Evolutionary conservation across 1,139 yeast species (phyloP).

Genomic region (Pichia sp.): DNA sequence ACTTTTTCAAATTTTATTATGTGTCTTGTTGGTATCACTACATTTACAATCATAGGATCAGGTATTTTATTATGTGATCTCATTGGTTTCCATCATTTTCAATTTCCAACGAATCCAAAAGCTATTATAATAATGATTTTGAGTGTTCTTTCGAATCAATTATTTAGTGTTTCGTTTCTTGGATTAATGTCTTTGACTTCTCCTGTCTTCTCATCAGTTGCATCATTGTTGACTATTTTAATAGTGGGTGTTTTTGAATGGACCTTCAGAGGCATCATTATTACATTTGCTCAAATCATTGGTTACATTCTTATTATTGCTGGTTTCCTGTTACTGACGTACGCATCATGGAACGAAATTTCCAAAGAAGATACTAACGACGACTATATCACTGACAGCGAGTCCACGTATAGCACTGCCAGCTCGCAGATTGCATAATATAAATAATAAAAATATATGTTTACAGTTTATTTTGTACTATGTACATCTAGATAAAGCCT

Average conservation of each 20-base stretch:
- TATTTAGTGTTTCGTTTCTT: constrained; percentile 68
- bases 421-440: constrained; percentile 1
- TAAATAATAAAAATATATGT: neutral
- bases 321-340: constrained; percentile 65
- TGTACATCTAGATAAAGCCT: no score
- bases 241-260: constrained; percentile 77
- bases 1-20: constrained; percentile 54
- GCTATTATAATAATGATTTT: constrained; percentile 44
- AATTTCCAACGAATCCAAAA: constrained; percentile 41
- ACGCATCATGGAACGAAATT: constrained; percentile 71
- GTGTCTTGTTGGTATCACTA: constrained; percentile 53
- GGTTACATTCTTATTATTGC: constrained; percentile 56
- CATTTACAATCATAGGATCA: constrained; percentile 46
- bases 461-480: neutral
- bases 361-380: constrained; percentile 59
- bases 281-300: constrained; percentile 43
- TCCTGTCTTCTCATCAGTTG: constrained; percentile 80
- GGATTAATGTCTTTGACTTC: constrained; percentile 79
- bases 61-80: constrained; percentile 47
- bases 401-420: constrained; percentile 18
- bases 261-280: constrained; percentile 54
- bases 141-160: constrained; percentile 55
- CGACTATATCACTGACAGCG: constrained; percentile 30
- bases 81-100: constrained; percentile 53
- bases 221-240: constrained; percentile 71